Percentiles rank a stretch among this genome's conserved stretches.
phyloP scores from a whole-genome alignment of 441 rosid species.

The Arabidopsis lyrata region DNA sequence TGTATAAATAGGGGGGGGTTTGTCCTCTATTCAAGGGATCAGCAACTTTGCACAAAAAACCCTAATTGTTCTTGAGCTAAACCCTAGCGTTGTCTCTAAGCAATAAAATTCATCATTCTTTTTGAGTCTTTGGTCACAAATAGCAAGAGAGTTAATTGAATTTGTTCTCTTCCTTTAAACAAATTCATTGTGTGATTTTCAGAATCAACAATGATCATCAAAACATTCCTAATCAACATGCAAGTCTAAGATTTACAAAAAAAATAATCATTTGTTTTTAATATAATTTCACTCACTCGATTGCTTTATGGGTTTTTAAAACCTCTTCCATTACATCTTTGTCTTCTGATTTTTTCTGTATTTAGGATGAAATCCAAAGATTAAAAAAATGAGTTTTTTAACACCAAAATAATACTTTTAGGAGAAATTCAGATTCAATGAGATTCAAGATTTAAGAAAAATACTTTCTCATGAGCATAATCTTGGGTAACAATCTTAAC shows the following conservation, averaged over 20 bases:
- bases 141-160: too few species aligned
- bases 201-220: not conserved
- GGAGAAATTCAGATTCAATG: not conserved
- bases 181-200: too few species aligned
- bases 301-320: constrained; percentile 77
- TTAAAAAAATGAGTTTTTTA: not conserved
- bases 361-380: constrained; percentile 5
- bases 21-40: too few species aligned
- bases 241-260: constrained; percentile 1
- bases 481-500: constrained; percentile 58
- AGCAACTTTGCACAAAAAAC: too few species aligned
- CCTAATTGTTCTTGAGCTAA: too few species aligned
- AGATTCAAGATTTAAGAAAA: not conserved
- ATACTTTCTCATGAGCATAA: constrained; percentile 60
- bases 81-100: too few species aligned
- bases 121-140: too few species aligned
- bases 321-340: constrained; percentile 68
- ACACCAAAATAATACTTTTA: not conserved
- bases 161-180: too few species aligned
- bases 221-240: constrained; percentile 6
- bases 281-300: constrained; percentile 67
- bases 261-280: not conserved
- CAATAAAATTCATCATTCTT: too few species aligned
- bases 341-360: constrained; percentile 50
- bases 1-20: too few species aligned